Evolutionary conservation across 2,329 filamentous ascomycete genomes (phyloP).

Genomic region (Aspergillus fischeri): DNA sequence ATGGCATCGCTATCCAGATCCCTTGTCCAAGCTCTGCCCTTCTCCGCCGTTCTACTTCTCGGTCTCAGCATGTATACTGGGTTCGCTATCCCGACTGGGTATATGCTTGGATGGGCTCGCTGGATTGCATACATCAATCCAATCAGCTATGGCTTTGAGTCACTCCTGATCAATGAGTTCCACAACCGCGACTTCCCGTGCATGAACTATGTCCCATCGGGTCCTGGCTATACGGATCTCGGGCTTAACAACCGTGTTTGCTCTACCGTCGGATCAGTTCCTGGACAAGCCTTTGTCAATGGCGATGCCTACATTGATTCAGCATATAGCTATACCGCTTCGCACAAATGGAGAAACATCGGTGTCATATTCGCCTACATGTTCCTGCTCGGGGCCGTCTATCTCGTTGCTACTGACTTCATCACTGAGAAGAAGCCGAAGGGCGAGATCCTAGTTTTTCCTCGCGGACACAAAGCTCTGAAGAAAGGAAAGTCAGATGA

Average conservation of each 20-base stretch:
- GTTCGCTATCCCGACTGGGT: conserved; percentile 32
- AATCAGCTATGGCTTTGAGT: conserved; percentile 72
- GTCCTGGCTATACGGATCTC: conserved; percentile 35
- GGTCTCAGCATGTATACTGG: conserved; percentile 43
- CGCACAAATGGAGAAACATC: conserved; percentile 63
- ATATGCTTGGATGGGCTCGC: conserved; percentile 73
- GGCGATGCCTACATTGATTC: conserved; percentile 55
- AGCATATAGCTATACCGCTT: conserved; percentile 53
- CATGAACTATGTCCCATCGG: conserved; percentile 38
- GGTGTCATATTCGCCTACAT: conserved; percentile 63
- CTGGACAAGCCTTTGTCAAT: conserved; percentile 52
- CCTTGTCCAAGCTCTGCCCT: conserved; percentile 51
- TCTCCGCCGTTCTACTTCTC: conserved; percentile 45
- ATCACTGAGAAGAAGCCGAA: conserved; percentile 36
- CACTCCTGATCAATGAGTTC: conserved; percentile 81
- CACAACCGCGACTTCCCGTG: conserved; percentile 56
- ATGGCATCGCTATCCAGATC: conserved; percentile 70
- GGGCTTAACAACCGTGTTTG: conserved; percentile 46
- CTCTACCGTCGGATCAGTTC: conserved; percentile 52
- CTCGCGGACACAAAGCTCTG: conserved; percentile 2
- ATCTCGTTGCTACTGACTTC: conserved; percentile 44
- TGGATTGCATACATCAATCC: conserved; percentile 80
- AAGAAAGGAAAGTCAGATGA: conserved; percentile 1
- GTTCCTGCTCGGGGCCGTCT: conserved; percentile 53
- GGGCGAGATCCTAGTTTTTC: conserved; percentile 11